Evolutionary conservation across 2,329 filamentous ascomycete species (phyloP).

Genomic region (Colletotrichum sp.): DNA sequence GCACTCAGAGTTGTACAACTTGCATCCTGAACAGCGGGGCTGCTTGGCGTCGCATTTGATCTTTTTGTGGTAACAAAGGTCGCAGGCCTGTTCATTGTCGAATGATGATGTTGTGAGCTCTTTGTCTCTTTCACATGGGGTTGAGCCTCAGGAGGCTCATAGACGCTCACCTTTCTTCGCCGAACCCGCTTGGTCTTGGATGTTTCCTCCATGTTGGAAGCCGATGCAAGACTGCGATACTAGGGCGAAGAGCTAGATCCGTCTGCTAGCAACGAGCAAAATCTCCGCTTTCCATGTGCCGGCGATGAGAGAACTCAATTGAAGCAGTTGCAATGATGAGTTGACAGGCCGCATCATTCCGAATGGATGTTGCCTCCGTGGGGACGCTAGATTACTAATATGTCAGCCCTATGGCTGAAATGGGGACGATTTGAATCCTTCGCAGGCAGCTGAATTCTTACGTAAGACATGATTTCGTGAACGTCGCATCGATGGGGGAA

Average conservation of each 20-base stretch:
- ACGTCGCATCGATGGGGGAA: fast-evolving
- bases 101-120: not conserved
- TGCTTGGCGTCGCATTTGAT: constrained; percentile 13
- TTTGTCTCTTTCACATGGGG: too few relatives aligned
- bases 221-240: not conserved
- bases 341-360: not conserved
- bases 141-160: not conserved
- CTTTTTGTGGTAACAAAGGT: constrained; percentile 15
- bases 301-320: not conserved
- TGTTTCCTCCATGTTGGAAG: not conserved
- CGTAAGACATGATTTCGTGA: not conserved
- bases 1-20: constrained; percentile 12
- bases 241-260: fast-evolving
- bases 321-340: not conserved
- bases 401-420: not conserved
- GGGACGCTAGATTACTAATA: not conserved
- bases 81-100: not conserved
- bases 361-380: not conserved
- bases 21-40: constrained; percentile 14
- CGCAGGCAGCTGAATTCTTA: not conserved
- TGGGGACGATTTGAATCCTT: fast-evolving
- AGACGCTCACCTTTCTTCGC: not conserved
- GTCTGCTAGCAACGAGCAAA: not conserved
- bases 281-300: not conserved
- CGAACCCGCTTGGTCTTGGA: not conserved